Base-by-base conservation (phyloP, 2,329 filamentous ascomycete species). In the Sclerotinia spermophila region DNA sequence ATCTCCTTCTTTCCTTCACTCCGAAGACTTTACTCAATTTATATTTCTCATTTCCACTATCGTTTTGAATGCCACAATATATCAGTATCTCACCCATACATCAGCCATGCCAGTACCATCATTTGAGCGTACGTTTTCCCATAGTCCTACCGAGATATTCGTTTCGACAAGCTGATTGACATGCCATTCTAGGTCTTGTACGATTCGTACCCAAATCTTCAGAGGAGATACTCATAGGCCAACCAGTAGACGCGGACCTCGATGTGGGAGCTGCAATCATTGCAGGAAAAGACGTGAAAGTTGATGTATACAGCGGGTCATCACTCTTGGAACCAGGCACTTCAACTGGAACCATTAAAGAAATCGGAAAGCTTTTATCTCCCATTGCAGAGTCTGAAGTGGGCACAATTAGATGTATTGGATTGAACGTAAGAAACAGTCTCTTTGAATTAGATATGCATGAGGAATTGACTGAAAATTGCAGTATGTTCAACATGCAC, bases 231-330 rank as follows among this genome's bases (percentile, higher is more conserved):
- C 79, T 87, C 62, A 85, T 89, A 74, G 87, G 87, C 45, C 83
- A 89, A 75, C 87, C 87, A 2, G 79, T 83, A 81, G 33, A 78
- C 82, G 15, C 73, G 88, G 44, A 56, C n/a, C 51, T 69, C 38
- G 87, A 90, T 75, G 84, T 90, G 59, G 88, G 87, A 59, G 77
- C 83, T 38, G 87, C 87, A 24, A 78, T 89, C 40, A 83, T 84
- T 73, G 83, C 86, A 60, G 86, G 86, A 48, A 80, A 86, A 72
- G 84, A 89, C 55, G 86, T 90, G 48, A 76, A 82, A 40, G 86
- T 87, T 60, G 82, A 82, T 55, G 81, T 88, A 10, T 89, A 86
- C 80, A 86, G 84, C 35, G 88, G 88, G 27, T 81, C 80, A 1
- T 90, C 88, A 2, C 85, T 88, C 2, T 79, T 90, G 60, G 81